phyloP scores from a whole-genome alignment of 345 rosid genomes.

The Pelargonium nanum region DNA sequence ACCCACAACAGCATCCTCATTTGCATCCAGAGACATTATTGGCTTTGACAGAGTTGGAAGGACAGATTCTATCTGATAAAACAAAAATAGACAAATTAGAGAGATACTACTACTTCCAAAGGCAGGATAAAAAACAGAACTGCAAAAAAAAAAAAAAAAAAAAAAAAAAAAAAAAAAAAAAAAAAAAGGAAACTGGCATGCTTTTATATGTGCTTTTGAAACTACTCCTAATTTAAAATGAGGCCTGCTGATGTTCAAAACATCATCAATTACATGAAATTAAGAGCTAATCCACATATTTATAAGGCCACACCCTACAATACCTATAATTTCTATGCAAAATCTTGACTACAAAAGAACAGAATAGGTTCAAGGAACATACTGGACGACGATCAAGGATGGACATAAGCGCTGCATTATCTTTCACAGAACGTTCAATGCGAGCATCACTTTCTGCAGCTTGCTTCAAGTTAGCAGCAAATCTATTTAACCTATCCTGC shows the following conservation, averaged over 20 bases:
- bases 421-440: slow-evolving; percentile 92
- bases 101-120: neutral
- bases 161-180: neutral
- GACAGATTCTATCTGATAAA: slow-evolving; percentile 75
- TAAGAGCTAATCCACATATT: no score
- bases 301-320: no score
- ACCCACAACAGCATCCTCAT: slow-evolving; percentile 93
- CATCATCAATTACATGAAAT: no score
- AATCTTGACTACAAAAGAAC: neutral
- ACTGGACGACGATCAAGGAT: slow-evolving; percentile 89
- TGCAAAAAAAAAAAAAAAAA: neutral
- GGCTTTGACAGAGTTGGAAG: slow-evolving; percentile 83
- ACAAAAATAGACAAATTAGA: neutral
- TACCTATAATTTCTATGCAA: no score
- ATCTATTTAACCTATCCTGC: slow-evolving; percentile 85
- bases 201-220: no score
- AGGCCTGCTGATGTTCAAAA: neutral
- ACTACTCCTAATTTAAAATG: no score
- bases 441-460: slow-evolving; percentile 92
- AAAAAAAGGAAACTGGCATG: neutral
- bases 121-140: neutral
- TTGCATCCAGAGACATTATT: slow-evolving; percentile 94
- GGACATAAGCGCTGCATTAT: slow-evolving; percentile 66
- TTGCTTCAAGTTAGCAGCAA: slow-evolving; percentile 94
- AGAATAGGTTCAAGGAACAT: slow-evolving; percentile 9